Evolutionary conservation across 2,329 filamentous ascomycete species (phyloP).

Genomic region (Calycina herbarum): DNA sequence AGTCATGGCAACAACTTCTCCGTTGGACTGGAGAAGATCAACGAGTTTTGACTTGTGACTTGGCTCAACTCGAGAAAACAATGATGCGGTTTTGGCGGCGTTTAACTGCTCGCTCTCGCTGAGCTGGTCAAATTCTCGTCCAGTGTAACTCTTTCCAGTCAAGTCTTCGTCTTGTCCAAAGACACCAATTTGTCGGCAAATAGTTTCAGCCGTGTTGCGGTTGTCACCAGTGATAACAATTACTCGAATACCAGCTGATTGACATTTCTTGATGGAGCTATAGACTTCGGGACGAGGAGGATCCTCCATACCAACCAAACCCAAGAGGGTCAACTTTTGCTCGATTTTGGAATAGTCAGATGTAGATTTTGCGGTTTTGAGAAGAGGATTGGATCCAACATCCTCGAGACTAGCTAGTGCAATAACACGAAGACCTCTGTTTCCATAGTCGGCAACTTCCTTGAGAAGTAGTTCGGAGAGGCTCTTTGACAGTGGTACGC

Average conservation of each 20-base stretch:
- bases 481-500: constrained; percentile 68
- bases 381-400: constrained; percentile 66
- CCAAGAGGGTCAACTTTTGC: constrained; percentile 90
- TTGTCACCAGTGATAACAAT: constrained; percentile 99
- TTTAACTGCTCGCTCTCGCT: constrained; percentile 76
- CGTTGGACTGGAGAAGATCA: constrained; percentile 87
- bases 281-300: constrained; percentile 92
- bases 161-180: constrained; percentile 82
- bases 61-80: constrained; percentile 96
- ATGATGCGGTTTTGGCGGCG: constrained; percentile 79
- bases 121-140: constrained; percentile 88
- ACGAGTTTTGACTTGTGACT: constrained; percentile 97
- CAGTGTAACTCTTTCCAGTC: constrained; percentile 89
- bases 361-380: constrained; percentile 76
- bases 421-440: constrained; percentile 90
- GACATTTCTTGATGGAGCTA: constrained; percentile 82
- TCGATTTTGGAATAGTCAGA: constrained; percentile 84
- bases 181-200: constrained; percentile 95
- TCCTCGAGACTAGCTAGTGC: constrained; percentile 85
- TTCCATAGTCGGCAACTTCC: constrained; percentile 87
- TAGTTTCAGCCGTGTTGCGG: constrained; percentile 94
- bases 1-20: constrained; percentile 98
- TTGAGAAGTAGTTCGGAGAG: constrained; percentile 69
- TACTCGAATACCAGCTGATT: constrained; percentile 89
- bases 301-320: constrained; percentile 94